Conservation (phyloP, 1,284 basidiomycete species). For the Naganishia sp. region DNA sequence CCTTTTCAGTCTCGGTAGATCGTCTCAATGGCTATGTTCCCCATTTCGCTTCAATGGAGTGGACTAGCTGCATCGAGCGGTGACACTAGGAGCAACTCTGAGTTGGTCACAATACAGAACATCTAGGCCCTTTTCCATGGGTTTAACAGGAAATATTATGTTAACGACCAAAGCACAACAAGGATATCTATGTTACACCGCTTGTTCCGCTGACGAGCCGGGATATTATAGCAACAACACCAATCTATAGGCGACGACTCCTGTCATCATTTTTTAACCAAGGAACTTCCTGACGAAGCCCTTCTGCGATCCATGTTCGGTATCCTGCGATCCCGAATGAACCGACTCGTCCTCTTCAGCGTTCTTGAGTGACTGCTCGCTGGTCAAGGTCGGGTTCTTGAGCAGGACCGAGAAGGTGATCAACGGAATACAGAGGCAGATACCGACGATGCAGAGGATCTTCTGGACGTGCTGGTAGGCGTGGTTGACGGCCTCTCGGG, state of each 20-base stretch:
- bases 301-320: slow-evolving; percentile 13
- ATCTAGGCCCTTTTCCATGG: too few relatives aligned
- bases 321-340: slow-evolving; percentile 9
- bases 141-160: slow-evolving; percentile 24
- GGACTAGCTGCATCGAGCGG: too few relatives aligned
- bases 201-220: slow-evolving; percentile 20
- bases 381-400: slow-evolving; percentile 42
- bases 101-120: too few relatives aligned
- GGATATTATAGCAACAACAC: slow-evolving; percentile 2
- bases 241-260: background rate
- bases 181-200: slow-evolving; percentile 27
- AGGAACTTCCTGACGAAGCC: slow-evolving; percentile 27
- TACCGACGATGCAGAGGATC: slow-evolving; percentile 46
- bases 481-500: slow-evolving; percentile 43
- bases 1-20: too few relatives aligned
- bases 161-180: slow-evolving; percentile 16
- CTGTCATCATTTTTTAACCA: slow-evolving; percentile 9
- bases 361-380: slow-evolving; percentile 42
- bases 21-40: too few relatives aligned
- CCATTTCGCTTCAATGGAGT: too few relatives aligned
- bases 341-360: slow-evolving; percentile 37
- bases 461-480: slow-evolving; percentile 48
- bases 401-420: slow-evolving; percentile 39
- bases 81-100: too few relatives aligned
- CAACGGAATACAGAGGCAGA: slow-evolving; percentile 42